A percentile compares a stretch with the other conserved stretches of the same genome.
These are phyloP conservation scores for Mycena sanguinolenta DNA, from an alignment of 768 basidiomycete species.

Conservation along the genomic window DNA sequence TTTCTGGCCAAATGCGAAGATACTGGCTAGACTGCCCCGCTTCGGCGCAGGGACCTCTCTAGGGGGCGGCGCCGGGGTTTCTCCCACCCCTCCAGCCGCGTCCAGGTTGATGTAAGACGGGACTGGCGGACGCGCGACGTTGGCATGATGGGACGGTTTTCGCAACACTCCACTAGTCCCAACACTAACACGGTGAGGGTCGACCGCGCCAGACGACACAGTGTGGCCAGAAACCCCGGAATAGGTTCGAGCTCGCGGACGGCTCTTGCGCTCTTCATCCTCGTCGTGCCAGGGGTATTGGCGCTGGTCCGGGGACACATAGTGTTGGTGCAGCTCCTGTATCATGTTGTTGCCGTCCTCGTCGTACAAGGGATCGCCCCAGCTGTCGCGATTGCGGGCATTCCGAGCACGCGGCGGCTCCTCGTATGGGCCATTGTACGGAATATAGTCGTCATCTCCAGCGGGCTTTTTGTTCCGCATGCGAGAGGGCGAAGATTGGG, in stretches of 20 bases:
- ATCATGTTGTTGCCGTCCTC: conserved; percentile 47
- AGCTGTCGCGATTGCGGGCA: conserved; percentile 54
- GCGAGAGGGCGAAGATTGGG: conserved; percentile 22
- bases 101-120: conserved; percentile 62
- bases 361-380: conserved; percentile 53
- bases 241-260: conserved; percentile 50
- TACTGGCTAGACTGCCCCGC: conserved; percentile 66
- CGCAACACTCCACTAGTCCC: conserved; percentile 45
- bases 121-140: conserved; percentile 48
- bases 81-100: conserved; percentile 72
- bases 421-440: conserved; percentile 76
- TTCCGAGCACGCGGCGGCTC: conserved; percentile 44
- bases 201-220: conserved; percentile 53
- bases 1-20: conserved; percentile 62
- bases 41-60: conserved; percentile 46
- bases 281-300: conserved; percentile 33
- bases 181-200: conserved; percentile 50
- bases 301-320: conserved; percentile 35
- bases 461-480: conserved; percentile 27
- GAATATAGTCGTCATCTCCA: conserved; percentile 72
- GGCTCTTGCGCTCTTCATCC: conserved; percentile 41
- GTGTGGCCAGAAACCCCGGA: conserved; percentile 60
- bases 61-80: conserved; percentile 64
- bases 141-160: conserved; percentile 50
- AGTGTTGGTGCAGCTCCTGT: conserved; percentile 46